Conservation (phyloP, 306 rosid genomes). For the Corylus americana region DNA sequence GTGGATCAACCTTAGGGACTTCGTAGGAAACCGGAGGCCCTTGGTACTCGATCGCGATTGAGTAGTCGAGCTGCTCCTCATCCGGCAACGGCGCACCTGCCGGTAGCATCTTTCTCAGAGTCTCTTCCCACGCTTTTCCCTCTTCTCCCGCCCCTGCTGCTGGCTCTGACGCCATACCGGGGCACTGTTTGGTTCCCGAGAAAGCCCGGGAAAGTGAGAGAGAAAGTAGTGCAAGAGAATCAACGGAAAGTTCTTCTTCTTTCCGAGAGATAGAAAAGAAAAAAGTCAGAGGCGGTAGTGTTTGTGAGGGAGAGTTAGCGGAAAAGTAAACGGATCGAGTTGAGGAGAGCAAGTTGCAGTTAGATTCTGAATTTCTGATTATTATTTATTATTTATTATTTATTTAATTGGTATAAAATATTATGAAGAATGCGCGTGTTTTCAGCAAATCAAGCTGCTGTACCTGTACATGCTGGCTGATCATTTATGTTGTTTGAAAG, state of each 20-base stretch:
- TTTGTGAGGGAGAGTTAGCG: constrained; percentile 19
- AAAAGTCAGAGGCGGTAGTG: neutral
- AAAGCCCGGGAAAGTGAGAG: constrained; percentile 29
- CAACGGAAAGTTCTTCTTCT: neutral
- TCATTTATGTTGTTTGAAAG: too few species aligned
- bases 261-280: constrained; percentile 7
- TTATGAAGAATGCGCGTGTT: too few species aligned
- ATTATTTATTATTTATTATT: too few species aligned
- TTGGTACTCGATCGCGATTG: constrained; percentile 73
- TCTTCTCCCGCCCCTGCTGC: constrained; percentile 37
- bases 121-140: constrained; percentile 57
- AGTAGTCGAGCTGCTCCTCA: constrained; percentile 80
- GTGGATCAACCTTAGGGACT: constrained; percentile 72
- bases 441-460: too few species aligned
- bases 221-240: neutral
- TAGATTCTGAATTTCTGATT: too few species aligned
- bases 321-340: constrained; percentile 38
- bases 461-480: too few species aligned
- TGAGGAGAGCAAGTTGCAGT: neutral
- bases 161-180: constrained; percentile 56
- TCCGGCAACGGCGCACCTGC: constrained; percentile 81
- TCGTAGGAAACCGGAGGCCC: constrained; percentile 77
- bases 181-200: constrained; percentile 36
- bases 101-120: constrained; percentile 74
- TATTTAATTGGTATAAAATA: too few species aligned